Conservation (phyloP, 2,329 filamentous ascomycete species). For the Penicillium sp. region DNA sequence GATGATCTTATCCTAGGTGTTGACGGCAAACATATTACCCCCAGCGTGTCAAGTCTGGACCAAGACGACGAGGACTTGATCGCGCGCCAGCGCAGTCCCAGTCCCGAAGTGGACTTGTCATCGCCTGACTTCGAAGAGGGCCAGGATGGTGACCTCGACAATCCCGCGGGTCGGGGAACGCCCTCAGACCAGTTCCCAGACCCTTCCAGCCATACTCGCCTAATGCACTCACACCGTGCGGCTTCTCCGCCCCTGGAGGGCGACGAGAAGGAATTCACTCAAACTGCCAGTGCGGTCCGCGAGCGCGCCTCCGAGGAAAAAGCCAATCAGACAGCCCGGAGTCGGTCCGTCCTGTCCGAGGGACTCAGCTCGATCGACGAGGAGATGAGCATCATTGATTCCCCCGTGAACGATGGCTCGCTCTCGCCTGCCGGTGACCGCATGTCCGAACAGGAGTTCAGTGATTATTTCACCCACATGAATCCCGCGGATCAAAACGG, state of each 20-base stretch:
- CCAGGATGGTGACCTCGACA: constrained; percentile 58
- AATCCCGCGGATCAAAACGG: constrained; percentile 32
- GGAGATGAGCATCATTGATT: constrained; percentile 38
- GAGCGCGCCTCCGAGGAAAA: constrained; percentile 56
- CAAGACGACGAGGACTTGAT: constrained; percentile 73
- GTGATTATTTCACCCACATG: constrained; percentile 45
- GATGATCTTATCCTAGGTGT: constrained; percentile 58
- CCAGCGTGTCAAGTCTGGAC: constrained; percentile 76
- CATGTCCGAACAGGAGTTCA: constrained; percentile 41
- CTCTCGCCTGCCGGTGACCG: constrained; percentile 39
- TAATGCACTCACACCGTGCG: constrained; percentile 69
- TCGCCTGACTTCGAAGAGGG: constrained; percentile 81
- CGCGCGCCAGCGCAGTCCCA: constrained; percentile 72
- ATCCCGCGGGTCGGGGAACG: constrained; percentile 67
- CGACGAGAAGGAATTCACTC: constrained; percentile 95
- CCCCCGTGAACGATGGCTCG: constrained; percentile 41
- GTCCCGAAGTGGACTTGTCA: constrained; percentile 90
- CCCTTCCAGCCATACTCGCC: constrained; percentile 63
- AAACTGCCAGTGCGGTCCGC: constrained; percentile 85
- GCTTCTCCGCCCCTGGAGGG: constrained; percentile 88
- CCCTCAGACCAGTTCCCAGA: constrained; percentile 61
- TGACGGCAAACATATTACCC: constrained; percentile 73
- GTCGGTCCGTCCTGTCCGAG: constrained; percentile 46
- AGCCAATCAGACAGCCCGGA: constrained; percentile 38
- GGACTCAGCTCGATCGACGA: constrained; percentile 50